Conservation (phyloP, 1,139 yeast genomes). For the Yamadazyma triangularis region DNA sequence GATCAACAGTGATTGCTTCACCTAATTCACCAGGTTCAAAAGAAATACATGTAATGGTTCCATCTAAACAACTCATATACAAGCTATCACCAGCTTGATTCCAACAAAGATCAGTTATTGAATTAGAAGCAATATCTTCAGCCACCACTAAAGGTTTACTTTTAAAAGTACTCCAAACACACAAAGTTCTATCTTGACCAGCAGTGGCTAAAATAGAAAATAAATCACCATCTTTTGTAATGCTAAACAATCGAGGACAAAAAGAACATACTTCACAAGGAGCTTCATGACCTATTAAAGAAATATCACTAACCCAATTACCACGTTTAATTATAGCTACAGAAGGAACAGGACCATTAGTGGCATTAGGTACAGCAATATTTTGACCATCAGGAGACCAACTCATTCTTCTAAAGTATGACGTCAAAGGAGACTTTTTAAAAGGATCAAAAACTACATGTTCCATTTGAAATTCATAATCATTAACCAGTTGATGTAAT, state of each 20-base stretch:
- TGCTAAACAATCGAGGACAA: conserved; percentile 65
- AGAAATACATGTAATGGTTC: conserved; percentile 65
- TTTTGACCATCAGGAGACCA: conserved; percentile 99
- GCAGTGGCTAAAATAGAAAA: conserved; percentile 68
- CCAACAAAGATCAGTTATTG: conserved; percentile 77
- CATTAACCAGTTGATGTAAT: conserved; percentile 51
- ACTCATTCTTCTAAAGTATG: conserved; percentile 85
- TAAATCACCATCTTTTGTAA: conserved; percentile 17
- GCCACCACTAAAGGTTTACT: conserved; percentile 64
- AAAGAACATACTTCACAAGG: conserved; percentile 94
- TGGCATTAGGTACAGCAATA: conserved; percentile 94
- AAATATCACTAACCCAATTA: conserved; percentile 84
- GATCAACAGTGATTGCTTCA: conserved; percentile 58
- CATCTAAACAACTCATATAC: conserved; percentile 79
- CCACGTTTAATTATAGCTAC: conserved; percentile 89
- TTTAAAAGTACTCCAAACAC: conserved; percentile 63
- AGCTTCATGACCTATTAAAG: conserved; percentile 91
- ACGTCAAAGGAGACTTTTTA: conserved; percentile 81
- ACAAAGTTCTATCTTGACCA: conserved; percentile 72
- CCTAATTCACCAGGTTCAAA: conserved; percentile 79
- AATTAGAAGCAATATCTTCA: conserved; percentile 53
- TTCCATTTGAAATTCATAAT: conserved; percentile 81
- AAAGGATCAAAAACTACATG: conserved; percentile 81
- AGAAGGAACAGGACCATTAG: conserved; percentile 92
- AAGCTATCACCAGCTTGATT: conserved; percentile 70